Evolutionary conservation across 2,329 filamentous ascomycete species (phyloP).

Genomic region (Balansia obtecta): DNA sequence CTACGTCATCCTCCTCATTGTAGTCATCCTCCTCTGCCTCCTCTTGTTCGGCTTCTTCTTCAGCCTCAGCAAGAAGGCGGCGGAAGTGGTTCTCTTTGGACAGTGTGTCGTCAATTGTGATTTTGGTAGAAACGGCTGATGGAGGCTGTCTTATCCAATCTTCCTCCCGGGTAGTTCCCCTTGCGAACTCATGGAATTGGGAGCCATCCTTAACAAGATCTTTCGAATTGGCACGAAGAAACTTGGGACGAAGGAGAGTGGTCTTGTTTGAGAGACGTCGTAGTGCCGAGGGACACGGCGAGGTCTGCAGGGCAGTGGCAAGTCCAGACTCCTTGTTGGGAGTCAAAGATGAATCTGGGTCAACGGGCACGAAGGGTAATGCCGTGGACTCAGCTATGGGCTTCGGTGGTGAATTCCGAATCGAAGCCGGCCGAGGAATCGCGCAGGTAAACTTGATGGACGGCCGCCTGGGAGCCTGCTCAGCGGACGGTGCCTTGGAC

Average conservation of each 20-base stretch:
- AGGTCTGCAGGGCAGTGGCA: constrained; percentile 9
- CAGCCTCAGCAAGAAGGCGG: constrained; percentile 74
- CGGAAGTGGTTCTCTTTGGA: constrained; percentile 83
- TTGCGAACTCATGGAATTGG: constrained; percentile 85
- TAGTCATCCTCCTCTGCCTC: constrained; percentile 46
- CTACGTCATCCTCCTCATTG: constrained; percentile 35
- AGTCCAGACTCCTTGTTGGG: constrained; percentile 17
- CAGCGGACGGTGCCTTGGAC: constrained; percentile 20
- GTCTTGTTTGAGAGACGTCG: constrained; percentile 13
- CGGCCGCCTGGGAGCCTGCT: constrained; percentile 37
- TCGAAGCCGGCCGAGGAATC: constrained; percentile 29
- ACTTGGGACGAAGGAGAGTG: constrained; percentile 25
- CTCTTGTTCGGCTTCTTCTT: constrained; percentile 72
- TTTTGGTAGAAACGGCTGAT: constrained; percentile 49
- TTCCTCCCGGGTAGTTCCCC: constrained; percentile 67
- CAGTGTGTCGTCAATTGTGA: constrained; percentile 84
- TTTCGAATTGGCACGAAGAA: constrained; percentile 35
- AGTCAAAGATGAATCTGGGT: constrained; percentile 18
- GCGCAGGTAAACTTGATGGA: constrained; percentile 69
- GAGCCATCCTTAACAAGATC: constrained; percentile 43
- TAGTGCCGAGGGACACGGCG: constrained; percentile 12
- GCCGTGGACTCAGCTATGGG: constrained; percentile 8
- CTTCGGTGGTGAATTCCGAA: constrained; percentile 25
- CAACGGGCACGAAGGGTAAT: constrained; percentile 8
- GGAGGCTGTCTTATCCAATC: constrained; percentile 75